A percentile compares a stretch with the other conserved stretches of the same genome.
phyloP scores from a whole-genome alignment of 2,329 filamentous ascomycete genomes.

The Penicillium sp. region DNA sequence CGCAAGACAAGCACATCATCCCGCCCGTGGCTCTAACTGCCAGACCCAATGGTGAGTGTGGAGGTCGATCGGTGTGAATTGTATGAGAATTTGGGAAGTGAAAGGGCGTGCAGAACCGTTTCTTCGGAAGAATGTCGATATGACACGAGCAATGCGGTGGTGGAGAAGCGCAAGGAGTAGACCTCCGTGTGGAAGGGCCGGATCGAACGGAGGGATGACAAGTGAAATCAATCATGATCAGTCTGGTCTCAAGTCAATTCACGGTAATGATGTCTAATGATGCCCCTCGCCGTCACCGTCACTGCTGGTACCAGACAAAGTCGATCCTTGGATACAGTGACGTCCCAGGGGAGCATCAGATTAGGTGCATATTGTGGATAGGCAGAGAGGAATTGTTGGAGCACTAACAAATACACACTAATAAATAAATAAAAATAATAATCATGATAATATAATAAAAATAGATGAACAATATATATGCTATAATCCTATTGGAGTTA shows the following conservation, averaged over 20 bases:
- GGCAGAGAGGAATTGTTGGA: too few species aligned
- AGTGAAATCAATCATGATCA: neutral
- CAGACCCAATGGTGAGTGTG: conserved; percentile 30
- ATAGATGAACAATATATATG: too few species aligned
- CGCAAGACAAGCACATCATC: conserved; percentile 36
- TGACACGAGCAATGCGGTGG: neutral
- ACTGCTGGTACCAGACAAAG: conserved; percentile 1
- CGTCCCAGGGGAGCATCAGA: conserved; percentile 12
- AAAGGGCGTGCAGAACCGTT: neutral
- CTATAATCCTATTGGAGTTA: too few species aligned
- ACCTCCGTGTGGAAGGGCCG: neutral
- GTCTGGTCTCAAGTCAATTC: too few species aligned
- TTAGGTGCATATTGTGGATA: neutral
- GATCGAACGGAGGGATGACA: neutral
- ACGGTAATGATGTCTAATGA: conserved; percentile 8
- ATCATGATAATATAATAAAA: too few species aligned
- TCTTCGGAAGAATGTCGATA: neutral
- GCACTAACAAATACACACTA: too few species aligned
- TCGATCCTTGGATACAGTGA: conserved; percentile 13
- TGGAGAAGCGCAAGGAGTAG: neutral
- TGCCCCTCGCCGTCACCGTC: conserved; percentile 13
- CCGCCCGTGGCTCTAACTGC: conserved; percentile 31
- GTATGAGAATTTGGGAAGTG: neutral
- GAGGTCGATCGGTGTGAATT: conserved; percentile 23
- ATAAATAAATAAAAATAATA: too few species aligned